These are phyloP conservation scores for Aspergillus sp. DNA, from an alignment of 2,329 filamentous ascomycete species.

Conservation along the genomic window DNA sequence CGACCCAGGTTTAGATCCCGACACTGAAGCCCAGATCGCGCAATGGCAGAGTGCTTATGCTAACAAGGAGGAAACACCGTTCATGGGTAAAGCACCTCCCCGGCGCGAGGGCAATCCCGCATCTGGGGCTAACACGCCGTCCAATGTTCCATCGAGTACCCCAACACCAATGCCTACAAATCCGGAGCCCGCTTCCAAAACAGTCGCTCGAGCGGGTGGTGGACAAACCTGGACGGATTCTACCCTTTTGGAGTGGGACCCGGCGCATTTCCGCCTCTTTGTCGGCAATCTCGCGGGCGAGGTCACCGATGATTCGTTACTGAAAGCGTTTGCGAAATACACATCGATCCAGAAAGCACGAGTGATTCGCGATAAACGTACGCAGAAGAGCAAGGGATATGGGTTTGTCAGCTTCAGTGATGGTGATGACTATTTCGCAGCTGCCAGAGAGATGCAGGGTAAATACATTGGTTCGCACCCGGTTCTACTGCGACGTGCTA, in stretches of 20 bases:
- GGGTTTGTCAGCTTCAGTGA: conserved; percentile 96
- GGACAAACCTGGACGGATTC: conserved; percentile 91
- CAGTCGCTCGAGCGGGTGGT: conserved; percentile 81
- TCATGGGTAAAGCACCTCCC: conserved; percentile 32
- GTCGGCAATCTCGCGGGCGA: conserved; percentile 96
- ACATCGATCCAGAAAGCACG: conserved; percentile 85
- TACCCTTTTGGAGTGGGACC: conserved; percentile 90
- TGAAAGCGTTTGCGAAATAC: conserved; percentile 91
- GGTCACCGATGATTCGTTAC: conserved; percentile 89
- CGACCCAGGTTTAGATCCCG: conserved; percentile 57
- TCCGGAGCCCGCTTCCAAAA: conserved; percentile 59
- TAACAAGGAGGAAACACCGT: conserved; percentile 51
- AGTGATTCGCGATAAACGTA: conserved; percentile 91
- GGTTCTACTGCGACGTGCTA: conserved; percentile 79
- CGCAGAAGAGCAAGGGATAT: conserved; percentile 92
- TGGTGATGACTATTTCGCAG: conserved; percentile 92
- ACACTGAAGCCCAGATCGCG: conserved; percentile 85
- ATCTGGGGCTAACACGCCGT: conserved; percentile 29
- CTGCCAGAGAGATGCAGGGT: conserved; percentile 95
- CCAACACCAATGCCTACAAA: conserved; percentile 41
- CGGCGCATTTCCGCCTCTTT: conserved; percentile 87
- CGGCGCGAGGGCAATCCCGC: conserved; percentile 43
- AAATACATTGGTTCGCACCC: conserved; percentile 99
- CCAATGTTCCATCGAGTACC: conserved; percentile 29
- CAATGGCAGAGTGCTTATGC: conserved; percentile 92